These are phyloP conservation scores for Penicillium sp. DNA, from an alignment of 2,329 filamentous ascomycete species.

Conservation along the genomic window DNA sequence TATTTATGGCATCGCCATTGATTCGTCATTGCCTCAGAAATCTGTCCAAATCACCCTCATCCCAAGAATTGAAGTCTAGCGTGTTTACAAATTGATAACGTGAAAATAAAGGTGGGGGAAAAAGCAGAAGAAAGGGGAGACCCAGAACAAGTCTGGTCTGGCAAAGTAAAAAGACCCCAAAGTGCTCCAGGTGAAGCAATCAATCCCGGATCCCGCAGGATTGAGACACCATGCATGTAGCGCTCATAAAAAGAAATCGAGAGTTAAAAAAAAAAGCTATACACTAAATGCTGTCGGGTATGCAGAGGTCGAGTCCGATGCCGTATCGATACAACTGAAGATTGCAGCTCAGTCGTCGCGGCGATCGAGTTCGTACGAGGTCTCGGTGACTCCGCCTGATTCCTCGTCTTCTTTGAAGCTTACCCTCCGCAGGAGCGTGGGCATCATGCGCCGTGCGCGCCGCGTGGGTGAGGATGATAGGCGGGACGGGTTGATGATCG, in stretches of 20 bases:
- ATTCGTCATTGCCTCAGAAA: background rate
- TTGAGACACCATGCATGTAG: slow-evolving; percentile 9
- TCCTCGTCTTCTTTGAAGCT: slow-evolving; percentile 45
- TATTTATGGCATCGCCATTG: background rate
- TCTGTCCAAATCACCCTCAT: slow-evolving; percentile 11
- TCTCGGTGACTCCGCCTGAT: slow-evolving; percentile 29
- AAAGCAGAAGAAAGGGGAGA: slow-evolving; percentile 16
- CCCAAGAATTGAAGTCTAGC: slow-evolving; percentile 29
- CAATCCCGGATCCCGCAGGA: slow-evolving; percentile 24
- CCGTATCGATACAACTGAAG: slow-evolving; percentile 22
- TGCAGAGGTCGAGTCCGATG: slow-evolving; percentile 28
- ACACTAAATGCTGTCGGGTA: slow-evolving; percentile 20
- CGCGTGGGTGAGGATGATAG: slow-evolving; percentile 35
- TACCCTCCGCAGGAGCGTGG: slow-evolving; percentile 37
- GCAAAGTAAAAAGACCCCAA: slow-evolving; percentile 10
- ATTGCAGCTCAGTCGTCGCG: slow-evolving; percentile 30
- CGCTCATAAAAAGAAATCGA: slow-evolving; percentile 5
- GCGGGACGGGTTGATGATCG: slow-evolving; percentile 26
- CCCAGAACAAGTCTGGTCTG: background rate
- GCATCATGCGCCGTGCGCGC: slow-evolving; percentile 34
- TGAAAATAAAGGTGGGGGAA: slow-evolving; percentile 11
- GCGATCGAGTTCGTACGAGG: slow-evolving; percentile 39
- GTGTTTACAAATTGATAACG: slow-evolving; percentile 24
- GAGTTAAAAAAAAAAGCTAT: slow-evolving; percentile 13
- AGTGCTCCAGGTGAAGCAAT: slow-evolving; percentile 22